These are phyloP conservation scores for Tolypocladium capitatum DNA, from an alignment of 2,329 filamentous ascomycete genomes.

Conservation along the genomic window DNA sequence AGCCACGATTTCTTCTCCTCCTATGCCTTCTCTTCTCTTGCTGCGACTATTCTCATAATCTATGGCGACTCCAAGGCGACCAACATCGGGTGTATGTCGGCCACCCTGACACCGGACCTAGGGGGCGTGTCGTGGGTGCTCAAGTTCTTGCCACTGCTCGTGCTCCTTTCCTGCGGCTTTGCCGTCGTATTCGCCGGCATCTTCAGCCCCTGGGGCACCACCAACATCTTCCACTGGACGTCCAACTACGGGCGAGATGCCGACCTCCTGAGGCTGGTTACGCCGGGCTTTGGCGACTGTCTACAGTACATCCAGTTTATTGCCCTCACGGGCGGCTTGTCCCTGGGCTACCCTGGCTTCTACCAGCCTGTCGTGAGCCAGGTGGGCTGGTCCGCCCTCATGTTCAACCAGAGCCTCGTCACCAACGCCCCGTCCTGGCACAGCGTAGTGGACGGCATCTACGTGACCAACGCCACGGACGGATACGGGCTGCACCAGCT, in stretches of 20 bases:
- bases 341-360: conserved; percentile 81
- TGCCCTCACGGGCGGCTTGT: conserved; percentile 74
- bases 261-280: conserved; percentile 81
- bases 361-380: conserved; percentile 87
- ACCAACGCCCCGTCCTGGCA: conserved; percentile 51
- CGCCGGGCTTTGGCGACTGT: conserved; percentile 91
- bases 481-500: conserved; percentile 74
- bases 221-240: conserved; percentile 88
- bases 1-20: conserved; percentile 63
- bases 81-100: conserved; percentile 65
- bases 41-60: conserved; percentile 58
- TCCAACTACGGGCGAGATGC: conserved; percentile 93
- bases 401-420: conserved; percentile 89
- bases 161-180: conserved; percentile 66
- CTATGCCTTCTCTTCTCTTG: conserved; percentile 76
- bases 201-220: conserved; percentile 86
- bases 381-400: conserved; percentile 73
- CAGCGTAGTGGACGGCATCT: conserved; percentile 73
- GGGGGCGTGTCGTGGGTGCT: conserved; percentile 57
- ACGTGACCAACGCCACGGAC: conserved; percentile 62
- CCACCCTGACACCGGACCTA: conserved; percentile 73
- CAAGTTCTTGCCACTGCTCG: conserved; percentile 61
- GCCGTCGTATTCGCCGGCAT: conserved; percentile 77
- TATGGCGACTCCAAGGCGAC: conserved; percentile 55
- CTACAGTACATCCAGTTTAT: conserved; percentile 94